Base-by-base conservation (phyloP, 139 green algal genomes). In the Coelastrella sp. region DNA sequence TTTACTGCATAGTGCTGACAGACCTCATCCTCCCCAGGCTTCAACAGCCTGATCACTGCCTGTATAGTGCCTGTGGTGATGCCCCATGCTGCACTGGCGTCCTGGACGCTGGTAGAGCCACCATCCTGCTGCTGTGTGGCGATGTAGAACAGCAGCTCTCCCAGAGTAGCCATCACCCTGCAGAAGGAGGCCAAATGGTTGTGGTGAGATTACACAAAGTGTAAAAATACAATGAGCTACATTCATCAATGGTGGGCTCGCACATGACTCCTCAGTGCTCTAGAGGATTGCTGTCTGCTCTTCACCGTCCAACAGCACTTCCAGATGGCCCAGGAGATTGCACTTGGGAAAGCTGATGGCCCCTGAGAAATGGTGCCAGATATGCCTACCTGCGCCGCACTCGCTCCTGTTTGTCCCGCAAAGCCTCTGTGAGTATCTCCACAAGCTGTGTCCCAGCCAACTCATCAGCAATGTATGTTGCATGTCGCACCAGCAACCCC, bases 91-190 rank as follows among this genome's bases (percentile, higher is more conserved):
- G 17, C 32, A 35, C 79, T 80, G 48, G 83, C 72, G 9, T 90
- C 83, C 2, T 59, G 40, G 35, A 92, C 79, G 37, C 41, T 93
- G 62, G 90, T 73, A 69, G 3, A 32, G 23, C 32, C 81, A 72
- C 27, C 67, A 79, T 94, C 88, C 83, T 94, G 90, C 85, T 95
- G 89, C 91, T 98, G 96, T 23, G 95, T 98, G 35, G 96, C 95
- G 1, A 98, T 92, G 90, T 98, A 99, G 84, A 98, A 99, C 0
- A 98, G 91, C 64, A 99, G 90, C 90, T 99, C 97, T 2, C 96
- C 97, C 25, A 99, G 88, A 0, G 94, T 93, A 19, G 95, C 94
- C 91, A 98, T 98, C 27, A 94, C 92, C 8, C 80, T 86, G 80
- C 38, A 40, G 8, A 32, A 13, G 21, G n/a, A 11, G 9, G 15